Percentiles rank a stretch among this genome's conserved stretches.
Conservation (phyloP, 768 basidiomycete genomes). For the Podaxis sp. region DNA sequence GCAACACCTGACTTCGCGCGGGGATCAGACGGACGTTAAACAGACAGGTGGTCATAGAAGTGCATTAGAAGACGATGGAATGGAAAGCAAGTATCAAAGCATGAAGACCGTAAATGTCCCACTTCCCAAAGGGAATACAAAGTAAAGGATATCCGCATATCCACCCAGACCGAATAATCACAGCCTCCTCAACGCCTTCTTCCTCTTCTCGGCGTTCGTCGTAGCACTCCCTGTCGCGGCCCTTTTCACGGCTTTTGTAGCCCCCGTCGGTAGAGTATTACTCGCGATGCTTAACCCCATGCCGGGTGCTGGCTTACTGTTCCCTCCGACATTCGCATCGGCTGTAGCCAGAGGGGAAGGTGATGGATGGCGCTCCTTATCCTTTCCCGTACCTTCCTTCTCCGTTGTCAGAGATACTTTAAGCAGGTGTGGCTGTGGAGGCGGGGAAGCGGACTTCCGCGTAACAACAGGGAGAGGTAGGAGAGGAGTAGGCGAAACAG, state of each 20-base stretch:
- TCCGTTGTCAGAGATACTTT: conserved; percentile 37
- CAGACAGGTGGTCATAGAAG: not conserved
- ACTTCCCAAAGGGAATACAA: not conserved
- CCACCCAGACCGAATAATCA: conserved; percentile 23
- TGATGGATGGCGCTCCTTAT: conserved; percentile 63
- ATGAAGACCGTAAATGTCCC: conserved; percentile 1
- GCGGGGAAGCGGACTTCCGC: conserved; percentile 44
- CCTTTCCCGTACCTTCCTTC: conserved; percentile 34
- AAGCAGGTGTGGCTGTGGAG: conserved; percentile 37
- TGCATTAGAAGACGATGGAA: not conserved
- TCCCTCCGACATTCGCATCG: conserved; percentile 58
- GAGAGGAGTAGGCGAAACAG: conserved; percentile 22
- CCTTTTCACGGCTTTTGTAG: conserved; percentile 68
- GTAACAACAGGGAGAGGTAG: conserved; percentile 41
- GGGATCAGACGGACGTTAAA: not conserved
- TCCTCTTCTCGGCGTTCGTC: conserved; percentile 75
- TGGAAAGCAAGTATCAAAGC: conserved; percentile 9
- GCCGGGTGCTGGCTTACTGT: conserved; percentile 29
- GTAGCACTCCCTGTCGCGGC: conserved; percentile 50
- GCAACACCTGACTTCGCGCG: not conserved
- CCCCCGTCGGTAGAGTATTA: conserved; percentile 27
- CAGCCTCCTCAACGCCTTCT: conserved; percentile 84
- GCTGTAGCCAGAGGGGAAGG: conserved; percentile 71
- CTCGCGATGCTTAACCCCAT: conserved; percentile 34
- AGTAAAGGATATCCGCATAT: not conserved